Conservation (phyloP, 768 basidiomycete species). For the Stropharia rugosoannulata region DNA sequence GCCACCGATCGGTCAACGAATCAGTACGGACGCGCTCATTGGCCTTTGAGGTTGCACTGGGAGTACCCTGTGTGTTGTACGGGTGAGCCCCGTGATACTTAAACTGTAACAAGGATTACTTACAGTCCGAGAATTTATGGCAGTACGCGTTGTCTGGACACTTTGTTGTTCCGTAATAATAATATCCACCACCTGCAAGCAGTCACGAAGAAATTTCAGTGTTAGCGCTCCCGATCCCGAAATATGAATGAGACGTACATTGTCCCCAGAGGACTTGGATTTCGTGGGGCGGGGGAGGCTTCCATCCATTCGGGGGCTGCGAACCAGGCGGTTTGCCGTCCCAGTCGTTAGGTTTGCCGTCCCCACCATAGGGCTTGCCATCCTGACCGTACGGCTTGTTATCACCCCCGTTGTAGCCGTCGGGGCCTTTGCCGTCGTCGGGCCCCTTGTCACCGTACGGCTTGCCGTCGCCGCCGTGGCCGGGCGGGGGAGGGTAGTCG, state of each 20-base stretch:
- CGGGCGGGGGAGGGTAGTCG: background rate
- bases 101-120: conserved; percentile 2
- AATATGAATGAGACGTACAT: conserved; percentile 11
- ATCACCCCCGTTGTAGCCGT: background rate
- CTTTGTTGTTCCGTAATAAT: conserved; percentile 20
- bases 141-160: conserved; percentile 21
- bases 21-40: conserved; percentile 5
- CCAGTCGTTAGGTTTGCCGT: background rate
- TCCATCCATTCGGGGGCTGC: background rate
- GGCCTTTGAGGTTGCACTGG: conserved; percentile 21
- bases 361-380: background rate
- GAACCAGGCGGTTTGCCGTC: background rate
- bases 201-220: background rate
- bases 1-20: conserved; percentile 8
- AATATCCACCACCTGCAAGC: conserved; percentile 21
- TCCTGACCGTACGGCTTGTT: background rate
- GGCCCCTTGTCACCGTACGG: background rate
- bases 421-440: background rate
- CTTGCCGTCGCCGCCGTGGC: background rate
- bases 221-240: background rate
- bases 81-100: background rate
- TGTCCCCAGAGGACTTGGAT: conserved; percentile 24
- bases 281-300: background rate
- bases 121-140: conserved; percentile 23
- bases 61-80: conserved; percentile 18